These are phyloP conservation scores for Tuber brumale DNA, from an alignment of 495 filamentous ascomycete species.

Conservation along the genomic window DNA sequence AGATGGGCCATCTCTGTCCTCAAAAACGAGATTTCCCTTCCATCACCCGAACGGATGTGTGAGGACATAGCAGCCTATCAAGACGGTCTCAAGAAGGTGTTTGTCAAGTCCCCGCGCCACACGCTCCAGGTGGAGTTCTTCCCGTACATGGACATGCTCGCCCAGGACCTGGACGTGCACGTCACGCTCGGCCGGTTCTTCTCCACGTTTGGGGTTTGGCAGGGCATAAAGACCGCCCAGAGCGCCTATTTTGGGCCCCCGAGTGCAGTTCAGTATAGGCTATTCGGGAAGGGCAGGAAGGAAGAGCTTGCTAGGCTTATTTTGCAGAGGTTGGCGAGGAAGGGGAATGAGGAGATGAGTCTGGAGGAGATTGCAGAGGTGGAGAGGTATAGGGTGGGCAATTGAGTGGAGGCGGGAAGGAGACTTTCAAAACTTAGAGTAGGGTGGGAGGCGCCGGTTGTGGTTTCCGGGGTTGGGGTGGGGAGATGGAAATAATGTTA, in stretches of 20 bases:
- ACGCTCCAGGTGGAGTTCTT: conserved; percentile 27
- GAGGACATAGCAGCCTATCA: conserved; percentile 20
- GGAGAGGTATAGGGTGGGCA: conserved; percentile 10
- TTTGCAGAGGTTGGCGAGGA: conserved; percentile 23
- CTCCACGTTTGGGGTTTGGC: conserved; percentile 18
- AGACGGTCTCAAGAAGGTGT: conserved; percentile 6
- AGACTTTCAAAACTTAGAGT: neutral
- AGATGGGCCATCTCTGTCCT: conserved; percentile 24
- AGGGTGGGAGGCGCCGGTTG: neutral
- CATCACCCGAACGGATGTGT: conserved; percentile 13
- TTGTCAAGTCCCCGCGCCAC: conserved; percentile 20
- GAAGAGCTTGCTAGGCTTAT: conserved; percentile 19
- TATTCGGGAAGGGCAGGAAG: conserved; percentile 27
- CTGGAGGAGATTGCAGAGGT: conserved; percentile 17
- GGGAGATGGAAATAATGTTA: neutral
- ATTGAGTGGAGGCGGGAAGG: neutral
- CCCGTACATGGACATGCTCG: conserved; percentile 16
- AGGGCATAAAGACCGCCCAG: conserved; percentile 21
- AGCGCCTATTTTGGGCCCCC: conserved; percentile 21
- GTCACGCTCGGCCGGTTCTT: conserved; percentile 23
- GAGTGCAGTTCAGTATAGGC: conserved; percentile 22
- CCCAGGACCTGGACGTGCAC: conserved; percentile 16
- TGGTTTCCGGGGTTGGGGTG: neutral
- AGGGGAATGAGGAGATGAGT: conserved; percentile 13
- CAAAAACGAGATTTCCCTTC: conserved; percentile 13